These are phyloP conservation scores for Nannochloropsis oceanica DNA, from an alignment of 108 stramenopile species.

Conservation along the genomic window DNA sequence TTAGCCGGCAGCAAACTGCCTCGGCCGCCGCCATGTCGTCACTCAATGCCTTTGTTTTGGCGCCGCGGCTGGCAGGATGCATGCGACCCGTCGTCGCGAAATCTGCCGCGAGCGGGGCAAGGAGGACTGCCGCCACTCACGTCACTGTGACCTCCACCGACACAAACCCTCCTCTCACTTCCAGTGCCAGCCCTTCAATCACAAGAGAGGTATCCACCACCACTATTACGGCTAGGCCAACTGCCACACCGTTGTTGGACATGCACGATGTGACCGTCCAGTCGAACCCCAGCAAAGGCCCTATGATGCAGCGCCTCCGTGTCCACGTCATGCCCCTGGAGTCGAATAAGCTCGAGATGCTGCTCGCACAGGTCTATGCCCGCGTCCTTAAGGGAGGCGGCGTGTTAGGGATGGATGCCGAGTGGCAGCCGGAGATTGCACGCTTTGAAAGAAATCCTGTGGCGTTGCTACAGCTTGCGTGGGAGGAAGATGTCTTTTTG, in stretches of 20 bases:
- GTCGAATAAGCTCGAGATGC: neutral
- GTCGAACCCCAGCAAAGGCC: neutral
- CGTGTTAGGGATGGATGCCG: neutral
- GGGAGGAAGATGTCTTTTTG: neutral
- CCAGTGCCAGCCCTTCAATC: no score
- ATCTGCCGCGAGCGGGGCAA: neutral
- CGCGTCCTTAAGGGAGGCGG: neutral
- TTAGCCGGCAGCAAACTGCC: neutral
- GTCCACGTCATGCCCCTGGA: neutral
- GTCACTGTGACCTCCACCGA: no score
- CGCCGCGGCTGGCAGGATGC: neutral
- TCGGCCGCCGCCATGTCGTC: neutral
- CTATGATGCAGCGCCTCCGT: neutral
- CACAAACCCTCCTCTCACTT: no score
- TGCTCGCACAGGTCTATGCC: neutral
- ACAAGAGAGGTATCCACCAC: no score
- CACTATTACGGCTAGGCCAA: no score
- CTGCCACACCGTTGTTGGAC: neutral
- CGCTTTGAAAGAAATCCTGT: neutral
- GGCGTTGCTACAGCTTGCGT: neutral
- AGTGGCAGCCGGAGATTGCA: neutral
- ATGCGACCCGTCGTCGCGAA: neutral
- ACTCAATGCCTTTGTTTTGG: neutral
- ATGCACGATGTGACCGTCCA: neutral
- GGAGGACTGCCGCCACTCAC: no score